Percentiles rank a stretch among this genome's conserved stretches.
phyloP scores from a whole-genome alignment of 352 stramenopile species.

The Phytophthora foliorum region DNA sequence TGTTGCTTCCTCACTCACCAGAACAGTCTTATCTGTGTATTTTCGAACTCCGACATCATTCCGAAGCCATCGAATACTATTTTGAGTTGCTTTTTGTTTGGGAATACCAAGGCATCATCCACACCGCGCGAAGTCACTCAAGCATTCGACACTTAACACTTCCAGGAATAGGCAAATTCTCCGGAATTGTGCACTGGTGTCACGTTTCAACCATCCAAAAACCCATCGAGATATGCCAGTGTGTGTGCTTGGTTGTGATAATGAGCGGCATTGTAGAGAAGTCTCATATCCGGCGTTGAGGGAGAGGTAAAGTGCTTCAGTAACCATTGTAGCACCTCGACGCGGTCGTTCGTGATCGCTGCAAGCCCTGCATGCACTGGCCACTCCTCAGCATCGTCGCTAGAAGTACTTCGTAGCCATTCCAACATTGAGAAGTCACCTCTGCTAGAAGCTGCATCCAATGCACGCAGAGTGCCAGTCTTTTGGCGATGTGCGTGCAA shows the following conservation, averaged over 20 bases:
- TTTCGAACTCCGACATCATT: constrained; percentile 14
- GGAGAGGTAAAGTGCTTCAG: constrained; percentile 17
- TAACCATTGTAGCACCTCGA: constrained; percentile 41
- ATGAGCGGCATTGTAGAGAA: constrained; percentile 30
- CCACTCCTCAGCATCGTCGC: constrained; percentile 15
- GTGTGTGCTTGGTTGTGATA: constrained; percentile 35
- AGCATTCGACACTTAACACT: too few relatives aligned
- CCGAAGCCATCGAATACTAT: constrained; percentile 5
- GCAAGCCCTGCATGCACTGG: constrained; percentile 29
- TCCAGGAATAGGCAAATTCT: constrained; percentile 1
- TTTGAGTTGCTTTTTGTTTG: constrained; percentile 4
- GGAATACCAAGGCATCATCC: neutral
- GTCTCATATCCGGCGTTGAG: constrained; percentile 12
- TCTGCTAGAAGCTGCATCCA: constrained; percentile 25
- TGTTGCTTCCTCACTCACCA: neutral
- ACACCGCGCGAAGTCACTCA: too few relatives aligned
- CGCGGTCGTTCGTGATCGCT: constrained; percentile 28
- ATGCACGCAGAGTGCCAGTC: constrained; percentile 30
- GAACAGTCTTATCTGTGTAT: constrained; percentile 17
- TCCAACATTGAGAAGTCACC: constrained; percentile 37
- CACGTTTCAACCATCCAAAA: constrained; percentile 15
- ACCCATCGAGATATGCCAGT: constrained; percentile 33
- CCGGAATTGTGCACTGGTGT: too few relatives aligned
- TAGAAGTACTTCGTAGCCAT: constrained; percentile 23
- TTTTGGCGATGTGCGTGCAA: constrained; percentile 27